phyloP scores from a whole-genome alignment of 2,329 filamentous ascomycete species.

The Fusarium multiceps region DNA sequence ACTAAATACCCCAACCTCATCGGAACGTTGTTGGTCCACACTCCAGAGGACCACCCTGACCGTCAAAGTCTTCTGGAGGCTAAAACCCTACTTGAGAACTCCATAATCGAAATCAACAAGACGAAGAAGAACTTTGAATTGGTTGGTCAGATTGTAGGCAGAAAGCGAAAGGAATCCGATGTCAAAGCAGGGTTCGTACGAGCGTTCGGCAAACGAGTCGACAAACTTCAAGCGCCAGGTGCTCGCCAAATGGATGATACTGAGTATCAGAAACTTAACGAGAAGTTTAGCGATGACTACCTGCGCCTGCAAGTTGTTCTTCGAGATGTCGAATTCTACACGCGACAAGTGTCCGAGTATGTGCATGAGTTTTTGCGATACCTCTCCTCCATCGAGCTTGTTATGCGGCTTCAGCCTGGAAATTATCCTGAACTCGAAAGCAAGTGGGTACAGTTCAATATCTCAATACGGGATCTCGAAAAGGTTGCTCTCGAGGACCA shows the following conservation, averaged over 20 bases:
- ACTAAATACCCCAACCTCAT: slow-evolving; percentile 93
- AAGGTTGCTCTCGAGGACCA: slow-evolving; percentile 86
- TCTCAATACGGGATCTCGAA: slow-evolving; percentile 86
- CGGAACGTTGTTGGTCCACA: slow-evolving; percentile 80
- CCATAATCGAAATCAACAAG: slow-evolving; percentile 90
- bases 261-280: slow-evolving; percentile 81
- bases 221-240: slow-evolving; percentile 78
- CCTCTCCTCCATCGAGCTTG: slow-evolving; percentile 82
- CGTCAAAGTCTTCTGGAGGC: slow-evolving; percentile 69
- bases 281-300: slow-evolving; percentile 92
- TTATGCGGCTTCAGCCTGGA: slow-evolving; percentile 78
- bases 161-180: slow-evolving; percentile 90
- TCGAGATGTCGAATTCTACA: slow-evolving; percentile 93
- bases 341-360: slow-evolving; percentile 81
- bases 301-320: slow-evolving; percentile 92
- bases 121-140: slow-evolving; percentile 95
- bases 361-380: slow-evolving; percentile 85
- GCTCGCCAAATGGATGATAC: slow-evolving; percentile 78
- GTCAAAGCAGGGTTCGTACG: slow-evolving; percentile 86
- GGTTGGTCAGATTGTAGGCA: slow-evolving; percentile 86
- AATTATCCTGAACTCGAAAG: slow-evolving; percentile 87
- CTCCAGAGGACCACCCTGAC: slow-evolving; percentile 86
- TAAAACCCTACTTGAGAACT: slow-evolving; percentile 67
- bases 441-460: slow-evolving; percentile 93
- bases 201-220: slow-evolving; percentile 87